A percentile compares a stretch with the other conserved stretches of the same genome.
Evolutionary conservation across 202 grass and related monocot genomes (phyloP).

Genomic region (Setaria italica): DNA sequence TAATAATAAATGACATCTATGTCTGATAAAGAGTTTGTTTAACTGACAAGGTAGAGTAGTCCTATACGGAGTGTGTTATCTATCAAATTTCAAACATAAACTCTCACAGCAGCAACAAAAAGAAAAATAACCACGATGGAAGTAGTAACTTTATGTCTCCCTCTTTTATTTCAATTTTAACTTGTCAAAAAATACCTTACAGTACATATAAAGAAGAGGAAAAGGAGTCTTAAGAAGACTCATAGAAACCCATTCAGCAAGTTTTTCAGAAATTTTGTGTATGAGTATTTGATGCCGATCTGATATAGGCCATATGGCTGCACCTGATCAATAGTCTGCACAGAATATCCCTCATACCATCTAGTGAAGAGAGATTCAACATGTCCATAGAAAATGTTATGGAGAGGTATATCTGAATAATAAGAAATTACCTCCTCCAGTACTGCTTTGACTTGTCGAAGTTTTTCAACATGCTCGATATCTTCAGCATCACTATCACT

Average conservation of each 20-base stretch:
- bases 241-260: background rate
- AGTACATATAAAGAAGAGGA: too few species aligned
- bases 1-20: background rate
- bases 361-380: slow-evolving; percentile 22
- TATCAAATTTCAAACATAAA: background rate
- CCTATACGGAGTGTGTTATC: background rate
- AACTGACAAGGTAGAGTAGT: background rate
- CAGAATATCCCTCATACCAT: background rate
- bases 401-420: slow-evolving; percentile 36
- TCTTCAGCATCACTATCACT: slow-evolving; percentile 98
- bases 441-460: slow-evolving; percentile 99
- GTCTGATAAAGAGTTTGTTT: background rate
- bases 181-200: too few species aligned
- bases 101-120: too few species aligned
- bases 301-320: slow-evolving; percentile 17
- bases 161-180: too few species aligned
- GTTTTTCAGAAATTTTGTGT: background rate
- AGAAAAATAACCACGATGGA: too few species aligned
- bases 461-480: slow-evolving; percentile 94
- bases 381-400: slow-evolving; percentile 35
- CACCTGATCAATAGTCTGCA: slow-evolving; percentile 24
- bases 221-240: too few species aligned
- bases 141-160: too few species aligned
- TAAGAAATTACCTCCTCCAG: slow-evolving; percentile 83
- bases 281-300: slow-evolving; percentile 23